phyloP scores from a whole-genome alignment of 306 rosid genomes.

The Rosa persica region DNA sequence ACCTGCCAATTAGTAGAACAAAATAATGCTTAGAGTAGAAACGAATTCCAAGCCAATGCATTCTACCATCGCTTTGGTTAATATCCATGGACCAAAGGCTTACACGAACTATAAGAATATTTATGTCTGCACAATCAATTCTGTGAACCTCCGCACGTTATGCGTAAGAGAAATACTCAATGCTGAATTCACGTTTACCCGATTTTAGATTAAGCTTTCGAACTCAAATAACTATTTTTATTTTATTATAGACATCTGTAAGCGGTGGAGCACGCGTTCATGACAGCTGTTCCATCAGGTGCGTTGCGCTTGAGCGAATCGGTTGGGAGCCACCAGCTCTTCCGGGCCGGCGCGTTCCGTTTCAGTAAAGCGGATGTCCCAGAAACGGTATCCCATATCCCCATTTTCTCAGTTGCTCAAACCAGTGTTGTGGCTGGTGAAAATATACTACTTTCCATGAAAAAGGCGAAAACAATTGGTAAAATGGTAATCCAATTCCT shows the following conservation, averaged over 20 bases:
- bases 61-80: neutral
- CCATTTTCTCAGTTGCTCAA: neutral
- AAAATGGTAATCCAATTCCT: too few relatives aligned
- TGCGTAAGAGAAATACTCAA: too few relatives aligned
- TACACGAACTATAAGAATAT: neutral
- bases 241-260: too few relatives aligned
- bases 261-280: neutral
- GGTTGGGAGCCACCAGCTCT: neutral
- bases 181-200: too few relatives aligned
- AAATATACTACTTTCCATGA: too few relatives aligned
- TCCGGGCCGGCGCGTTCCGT: neutral
- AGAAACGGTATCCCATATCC: neutral
- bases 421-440: neutral
- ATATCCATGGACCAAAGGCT: neutral
- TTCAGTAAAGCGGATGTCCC: neutral
- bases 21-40: neutral
- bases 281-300: slow-evolving; percentile 12
- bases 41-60: neutral
- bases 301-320: slow-evolving; percentile 6
- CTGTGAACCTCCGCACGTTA: too few relatives aligned
- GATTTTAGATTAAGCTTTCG: too few relatives aligned
- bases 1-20: neutral
- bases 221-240: too few relatives aligned
- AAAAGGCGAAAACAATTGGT: too few relatives aligned
- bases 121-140: neutral